These are phyloP conservation scores for Endoconidiophora polonica DNA, from an alignment of 2,329 filamentous ascomycete genomes.

Conservation along the genomic window DNA sequence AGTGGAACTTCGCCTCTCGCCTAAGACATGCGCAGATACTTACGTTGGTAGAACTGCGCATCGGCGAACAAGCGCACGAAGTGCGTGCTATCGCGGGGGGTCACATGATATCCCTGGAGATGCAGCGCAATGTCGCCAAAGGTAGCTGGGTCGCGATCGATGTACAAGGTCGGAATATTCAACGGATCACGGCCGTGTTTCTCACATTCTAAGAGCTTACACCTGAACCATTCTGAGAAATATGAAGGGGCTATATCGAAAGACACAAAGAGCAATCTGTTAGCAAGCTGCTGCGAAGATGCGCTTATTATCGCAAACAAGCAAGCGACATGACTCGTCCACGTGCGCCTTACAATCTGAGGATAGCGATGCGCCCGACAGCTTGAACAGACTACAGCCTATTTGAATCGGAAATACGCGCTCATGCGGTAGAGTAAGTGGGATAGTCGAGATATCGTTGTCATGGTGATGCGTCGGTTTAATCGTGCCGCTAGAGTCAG, in stretches of 20 bases:
- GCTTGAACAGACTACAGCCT: slow-evolving; percentile 52
- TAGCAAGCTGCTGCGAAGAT: slow-evolving; percentile 8
- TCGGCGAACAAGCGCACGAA: slow-evolving; percentile 89
- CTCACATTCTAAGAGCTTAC: slow-evolving; percentile 53
- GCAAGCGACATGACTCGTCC: neutral
- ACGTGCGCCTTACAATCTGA: slow-evolving; percentile 40
- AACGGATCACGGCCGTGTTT: slow-evolving; percentile 30
- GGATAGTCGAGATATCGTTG: slow-evolving; percentile 28
- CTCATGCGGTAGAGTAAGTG: slow-evolving; percentile 46
- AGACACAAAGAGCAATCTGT: neutral
- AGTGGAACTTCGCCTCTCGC: neutral
- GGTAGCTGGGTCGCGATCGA: slow-evolving; percentile 79
- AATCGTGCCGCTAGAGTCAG: too few relatives aligned
- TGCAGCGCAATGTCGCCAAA: slow-evolving; percentile 83
- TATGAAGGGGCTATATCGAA: slow-evolving; percentile 63
- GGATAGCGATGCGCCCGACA: slow-evolving; percentile 56
- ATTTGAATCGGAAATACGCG: slow-evolving; percentile 63
- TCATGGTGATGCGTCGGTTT: neutral
- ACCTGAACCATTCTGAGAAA: slow-evolving; percentile 85
- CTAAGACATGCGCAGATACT: slow-evolving; percentile 3
- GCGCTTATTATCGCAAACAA: slow-evolving; percentile 10
- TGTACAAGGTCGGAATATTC: slow-evolving; percentile 66
- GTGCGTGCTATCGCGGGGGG: slow-evolving; percentile 64
- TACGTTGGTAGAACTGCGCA: slow-evolving; percentile 82
- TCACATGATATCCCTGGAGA: slow-evolving; percentile 80